These are phyloP conservation scores for Aspergillus bombycis DNA, from an alignment of 2,329 filamentous ascomycete genomes.

Conservation along the genomic window DNA sequence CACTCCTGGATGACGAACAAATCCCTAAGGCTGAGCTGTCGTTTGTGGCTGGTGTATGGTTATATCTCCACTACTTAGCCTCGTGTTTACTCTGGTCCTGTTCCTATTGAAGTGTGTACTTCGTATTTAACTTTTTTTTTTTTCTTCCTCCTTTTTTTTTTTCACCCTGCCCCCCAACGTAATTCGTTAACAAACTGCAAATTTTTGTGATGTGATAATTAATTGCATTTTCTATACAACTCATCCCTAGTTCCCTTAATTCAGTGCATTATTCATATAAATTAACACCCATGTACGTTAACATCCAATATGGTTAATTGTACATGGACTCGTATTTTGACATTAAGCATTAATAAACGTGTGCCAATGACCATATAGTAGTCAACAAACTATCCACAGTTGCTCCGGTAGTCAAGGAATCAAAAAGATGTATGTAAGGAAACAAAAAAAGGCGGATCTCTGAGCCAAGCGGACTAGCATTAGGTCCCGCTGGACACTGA, in stretches of 20 bases:
- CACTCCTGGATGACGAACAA: not conserved
- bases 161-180: not conserved
- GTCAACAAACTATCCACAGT: not conserved
- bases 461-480: constrained; percentile 1
- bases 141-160: not conserved
- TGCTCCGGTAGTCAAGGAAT: not conserved
- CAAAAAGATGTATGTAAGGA: not conserved
- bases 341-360: constrained; percentile 3
- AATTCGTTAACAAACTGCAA: not conserved
- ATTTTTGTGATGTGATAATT: not conserved
- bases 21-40: constrained; percentile 3
- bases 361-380: not conserved
- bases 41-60: not conserved
- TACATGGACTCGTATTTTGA: not conserved
- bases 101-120: not conserved
- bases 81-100: constrained; percentile 1
- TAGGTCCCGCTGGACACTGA: constrained; percentile 9
- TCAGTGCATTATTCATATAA: not conserved
- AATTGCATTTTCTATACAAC: not conserved
- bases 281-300: not conserved
- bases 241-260: not conserved
- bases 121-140: not conserved
- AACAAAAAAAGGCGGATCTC: not conserved
- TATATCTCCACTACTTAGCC: not conserved
- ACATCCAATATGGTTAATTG: not conserved